Conservation (phyloP, 2,329 filamentous ascomycete genomes). For the Aspergillus calidoustus region DNA sequence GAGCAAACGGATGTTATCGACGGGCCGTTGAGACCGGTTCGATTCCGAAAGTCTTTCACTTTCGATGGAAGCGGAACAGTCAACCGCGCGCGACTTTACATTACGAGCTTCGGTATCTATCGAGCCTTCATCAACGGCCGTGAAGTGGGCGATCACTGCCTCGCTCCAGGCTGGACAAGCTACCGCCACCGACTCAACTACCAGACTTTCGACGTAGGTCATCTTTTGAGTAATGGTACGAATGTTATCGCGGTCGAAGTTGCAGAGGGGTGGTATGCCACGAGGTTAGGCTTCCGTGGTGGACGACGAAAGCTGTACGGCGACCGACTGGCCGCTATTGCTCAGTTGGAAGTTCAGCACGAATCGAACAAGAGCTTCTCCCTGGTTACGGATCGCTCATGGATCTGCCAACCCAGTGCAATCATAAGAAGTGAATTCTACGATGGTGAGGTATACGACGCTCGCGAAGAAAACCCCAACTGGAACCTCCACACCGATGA, state of each 20-base stretch:
- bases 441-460: conserved; percentile 59
- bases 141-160: conserved; percentile 38
- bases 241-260: conserved; percentile 52
- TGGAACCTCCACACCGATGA: conserved; percentile 27
- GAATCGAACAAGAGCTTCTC: conserved; percentile 19
- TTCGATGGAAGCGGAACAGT: conserved; percentile 15
- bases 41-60: conserved; percentile 41
- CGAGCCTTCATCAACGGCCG: conserved; percentile 54
- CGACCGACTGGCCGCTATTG: conserved; percentile 31
- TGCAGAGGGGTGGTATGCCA: conserved; percentile 57
- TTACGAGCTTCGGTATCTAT: conserved; percentile 54
- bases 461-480: conserved; percentile 34
- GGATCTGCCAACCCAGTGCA: conserved; percentile 28
- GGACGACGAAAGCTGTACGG: conserved; percentile 23
- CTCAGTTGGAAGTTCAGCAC: conserved; percentile 34
- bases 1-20: background rate
- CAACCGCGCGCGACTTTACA: conserved; percentile 51
- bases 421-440: conserved; percentile 50
- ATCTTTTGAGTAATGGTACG: conserved; percentile 36
- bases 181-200: conserved; percentile 58
- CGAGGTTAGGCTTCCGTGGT: conserved; percentile 37
- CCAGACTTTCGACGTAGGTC: conserved; percentile 57
- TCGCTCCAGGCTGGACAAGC: conserved; percentile 56
- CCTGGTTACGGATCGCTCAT: conserved; percentile 29
- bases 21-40: background rate